Base-by-base conservation (phyloP, 371 early-diverging fungal species). In the Mortierella sp. region DNA sequence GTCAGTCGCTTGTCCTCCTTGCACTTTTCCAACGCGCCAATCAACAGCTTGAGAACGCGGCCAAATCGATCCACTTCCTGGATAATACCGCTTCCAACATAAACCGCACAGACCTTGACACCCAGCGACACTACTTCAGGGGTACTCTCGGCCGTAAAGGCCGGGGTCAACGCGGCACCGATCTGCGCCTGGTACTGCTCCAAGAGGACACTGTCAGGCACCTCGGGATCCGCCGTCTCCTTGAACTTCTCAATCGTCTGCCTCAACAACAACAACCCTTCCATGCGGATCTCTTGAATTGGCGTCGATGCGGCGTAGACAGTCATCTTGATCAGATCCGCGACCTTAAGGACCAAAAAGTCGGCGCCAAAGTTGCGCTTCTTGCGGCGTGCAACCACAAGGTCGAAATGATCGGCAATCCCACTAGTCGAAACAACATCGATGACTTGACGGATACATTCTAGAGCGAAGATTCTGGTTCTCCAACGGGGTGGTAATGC, bases 151-250 rank as follows among this genome's bases (percentile, higher is more conserved):
- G 92, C 88, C 0, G 93, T 91, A 83, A 97, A 96, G 8, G 96
- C 96, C 6, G 98, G 98, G 0, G 96, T 96, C 49, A 97, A 88
- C 0, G 98, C 96, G 3, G 97, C 95, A 43, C 95, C 94, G 70
- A 97, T 96, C 84, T 97, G 97, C 0, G 97, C 91, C 81, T 96
- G 96, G 82, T 96, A 97, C 79, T 97, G 97, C 83, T 97, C 98
- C 65, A 97, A 84, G 0, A 97, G 87, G 0, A 94, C 88, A 76
- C 94, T 95, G 71, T 92, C 97, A 38, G 95, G 95, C 70, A 95
- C 91, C 78, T 97, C 97, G 14, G 97, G 96, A 89, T 97, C 97
- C 10, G 87, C 82, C 0, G 94, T 92, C 10, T 84, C 78, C 6
- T 93, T 89, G 83, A 94, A 97, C 79, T 89, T 93, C 89, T 94